Percentiles rank a stretch among this genome's conserved stretches.
Conservation (phyloP, 106 monocot genomes). For the Platanthera guangdongensis region DNA sequence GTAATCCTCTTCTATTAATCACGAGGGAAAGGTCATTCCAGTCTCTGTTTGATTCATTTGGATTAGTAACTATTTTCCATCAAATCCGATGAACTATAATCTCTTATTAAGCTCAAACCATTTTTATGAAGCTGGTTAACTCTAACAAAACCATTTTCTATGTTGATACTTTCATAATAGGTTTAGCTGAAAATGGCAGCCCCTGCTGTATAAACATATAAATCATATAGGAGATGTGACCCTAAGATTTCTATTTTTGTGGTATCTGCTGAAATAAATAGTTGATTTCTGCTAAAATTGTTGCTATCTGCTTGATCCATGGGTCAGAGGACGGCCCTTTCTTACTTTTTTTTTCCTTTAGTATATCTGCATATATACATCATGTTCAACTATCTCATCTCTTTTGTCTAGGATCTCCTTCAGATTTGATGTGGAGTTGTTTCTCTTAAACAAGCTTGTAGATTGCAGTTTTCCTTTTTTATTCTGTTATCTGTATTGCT, state of each 20-base stretch:
- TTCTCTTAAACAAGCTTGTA: background rate
- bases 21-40: background rate
- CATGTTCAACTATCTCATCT: background rate
- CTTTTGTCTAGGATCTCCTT: background rate
- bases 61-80: background rate
- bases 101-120: background rate
- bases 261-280: background rate
- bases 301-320: no score
- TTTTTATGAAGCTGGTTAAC: background rate
- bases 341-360: background rate
- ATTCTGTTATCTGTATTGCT: background rate
- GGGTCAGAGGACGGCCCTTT: no score
- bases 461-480: background rate
- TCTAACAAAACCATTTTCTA: background rate
- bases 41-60: background rate
- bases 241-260: no score
- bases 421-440: background rate
- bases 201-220: no score
- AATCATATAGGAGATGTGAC: no score
- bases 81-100: background rate
- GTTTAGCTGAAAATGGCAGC: background rate
- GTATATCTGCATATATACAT: background rate
- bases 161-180: background rate
- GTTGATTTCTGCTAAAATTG: no score
- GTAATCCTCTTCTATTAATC: background rate